phyloP scores from a whole-genome alignment of 1,139 yeast genomes.

The Saccharomycopsis hybrid region DNA sequence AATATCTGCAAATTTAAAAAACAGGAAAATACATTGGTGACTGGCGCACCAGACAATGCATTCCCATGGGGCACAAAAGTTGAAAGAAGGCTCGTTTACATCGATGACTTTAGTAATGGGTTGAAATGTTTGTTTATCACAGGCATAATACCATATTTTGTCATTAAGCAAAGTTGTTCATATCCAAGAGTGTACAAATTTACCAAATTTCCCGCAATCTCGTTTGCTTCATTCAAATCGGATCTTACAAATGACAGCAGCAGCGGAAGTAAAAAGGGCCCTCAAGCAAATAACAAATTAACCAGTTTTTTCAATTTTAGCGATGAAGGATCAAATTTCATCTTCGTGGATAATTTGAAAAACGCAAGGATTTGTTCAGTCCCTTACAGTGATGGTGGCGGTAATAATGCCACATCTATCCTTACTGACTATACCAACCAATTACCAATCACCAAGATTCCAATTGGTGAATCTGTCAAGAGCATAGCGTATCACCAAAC shows the following conservation, averaged over 20 bases:
- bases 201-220: conserved; percentile 55
- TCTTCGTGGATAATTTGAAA: conserved; percentile 65
- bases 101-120: conserved; percentile 48
- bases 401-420: background rate
- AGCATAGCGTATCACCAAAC: conserved; percentile 67
- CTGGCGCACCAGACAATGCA: conserved; percentile 78
- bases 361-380: conserved; percentile 68
- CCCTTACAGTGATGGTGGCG: conserved; percentile 31
- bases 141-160: conserved; percentile 66
- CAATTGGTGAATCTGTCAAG: conserved; percentile 59
- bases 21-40: conserved; percentile 41
- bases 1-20: conserved; percentile 45
- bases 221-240: conserved; percentile 45
- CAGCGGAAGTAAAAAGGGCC: conserved; percentile 16
- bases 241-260: conserved; percentile 22
- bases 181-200: conserved; percentile 64
- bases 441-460: conserved; percentile 52
- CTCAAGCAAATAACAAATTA: conserved; percentile 2
- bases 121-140: conserved; percentile 61
- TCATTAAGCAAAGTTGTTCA: conserved; percentile 59
- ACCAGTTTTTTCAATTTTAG: conserved; percentile 14
- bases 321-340: conserved; percentile 39
- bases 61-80: conserved; percentile 61
- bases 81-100: conserved; percentile 61
- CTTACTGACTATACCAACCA: conserved; percentile 48